Conservation (phyloP, 306 rosid genomes). For the Datisca glomerata region DNA sequence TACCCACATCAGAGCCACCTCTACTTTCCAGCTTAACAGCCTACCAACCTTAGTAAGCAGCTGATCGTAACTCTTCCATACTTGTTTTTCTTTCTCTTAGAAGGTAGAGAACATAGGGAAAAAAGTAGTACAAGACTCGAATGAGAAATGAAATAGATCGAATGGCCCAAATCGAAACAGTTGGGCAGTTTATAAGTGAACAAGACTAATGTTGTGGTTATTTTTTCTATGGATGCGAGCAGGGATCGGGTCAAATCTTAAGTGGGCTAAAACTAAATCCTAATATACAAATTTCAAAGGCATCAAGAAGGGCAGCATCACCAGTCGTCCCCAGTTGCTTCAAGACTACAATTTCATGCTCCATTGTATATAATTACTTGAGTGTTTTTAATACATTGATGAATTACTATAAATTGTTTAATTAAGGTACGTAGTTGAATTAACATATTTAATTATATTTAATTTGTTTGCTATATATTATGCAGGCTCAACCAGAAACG, state of each 20-base stretch:
- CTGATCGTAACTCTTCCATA: background rate
- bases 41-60: too few species aligned
- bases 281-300: slow-evolving; percentile 16
- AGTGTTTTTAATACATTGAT: background rate
- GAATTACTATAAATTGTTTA: background rate
- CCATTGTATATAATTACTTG: slow-evolving; percentile 16
- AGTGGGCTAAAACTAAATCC: slow-evolving; percentile 28
- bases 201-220: too few species aligned
- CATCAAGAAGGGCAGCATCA: slow-evolving; percentile 13
- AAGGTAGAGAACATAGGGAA: too few species aligned
- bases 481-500: slow-evolving; percentile 46
- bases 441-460: background rate
- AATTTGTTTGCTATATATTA: background rate
- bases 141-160: too few species aligned
- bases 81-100: background rate
- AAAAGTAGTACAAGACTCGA: too few species aligned
- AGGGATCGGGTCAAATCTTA: slow-evolving; percentile 30
- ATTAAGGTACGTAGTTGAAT: background rate
- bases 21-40: background rate
- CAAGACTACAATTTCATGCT: slow-evolving; percentile 34
- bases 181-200: too few species aligned
- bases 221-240: slow-evolving; percentile 5
- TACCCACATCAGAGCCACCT: background rate
- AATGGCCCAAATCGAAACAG: too few species aligned
- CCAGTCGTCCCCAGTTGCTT: slow-evolving; percentile 16